Conservation (phyloP, 1,139 yeast genomes). For the Sugiyamaella pinicola region DNA sequence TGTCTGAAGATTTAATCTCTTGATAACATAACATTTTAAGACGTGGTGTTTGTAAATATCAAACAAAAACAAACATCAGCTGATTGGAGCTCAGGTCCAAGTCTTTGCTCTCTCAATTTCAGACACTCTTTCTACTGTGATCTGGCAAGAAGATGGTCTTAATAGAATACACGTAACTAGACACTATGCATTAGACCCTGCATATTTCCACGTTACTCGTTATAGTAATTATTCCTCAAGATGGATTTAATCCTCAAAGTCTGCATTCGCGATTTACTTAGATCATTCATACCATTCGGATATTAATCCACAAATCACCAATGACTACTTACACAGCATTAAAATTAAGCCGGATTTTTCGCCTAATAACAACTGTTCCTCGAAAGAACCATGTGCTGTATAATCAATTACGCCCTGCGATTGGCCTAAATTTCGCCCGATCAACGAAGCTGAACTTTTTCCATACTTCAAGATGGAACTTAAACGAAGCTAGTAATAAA, state of each 20-base stretch:
- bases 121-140: too few species aligned
- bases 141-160: too few species aligned
- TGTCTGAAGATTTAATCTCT: too few species aligned
- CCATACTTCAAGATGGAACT: conserved; percentile 9
- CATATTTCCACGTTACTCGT: neutral
- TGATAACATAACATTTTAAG: too few species aligned
- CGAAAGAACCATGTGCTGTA: neutral
- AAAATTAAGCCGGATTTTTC: neutral
- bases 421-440: neutral
- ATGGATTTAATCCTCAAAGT: too few species aligned
- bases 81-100: too few species aligned
- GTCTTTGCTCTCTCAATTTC: too few species aligned
- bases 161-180: too few species aligned
- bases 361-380: neutral
- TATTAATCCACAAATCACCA: neutral
- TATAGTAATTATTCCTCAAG: too few species aligned
- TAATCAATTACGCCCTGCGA: neutral
- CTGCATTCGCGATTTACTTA: neutral
- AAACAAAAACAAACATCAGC: too few species aligned
- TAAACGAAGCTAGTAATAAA: conserved; percentile 10
- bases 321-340: neutral
- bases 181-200: too few species aligned
- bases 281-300: neutral
- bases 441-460: neutral
- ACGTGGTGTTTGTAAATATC: too few species aligned